Evolutionary conservation across 371 early-diverging fungal genomes (phyloP), one percentile per base, ranked within the genome.

Genomic region (Conidiobolus incongruus): DNA sequence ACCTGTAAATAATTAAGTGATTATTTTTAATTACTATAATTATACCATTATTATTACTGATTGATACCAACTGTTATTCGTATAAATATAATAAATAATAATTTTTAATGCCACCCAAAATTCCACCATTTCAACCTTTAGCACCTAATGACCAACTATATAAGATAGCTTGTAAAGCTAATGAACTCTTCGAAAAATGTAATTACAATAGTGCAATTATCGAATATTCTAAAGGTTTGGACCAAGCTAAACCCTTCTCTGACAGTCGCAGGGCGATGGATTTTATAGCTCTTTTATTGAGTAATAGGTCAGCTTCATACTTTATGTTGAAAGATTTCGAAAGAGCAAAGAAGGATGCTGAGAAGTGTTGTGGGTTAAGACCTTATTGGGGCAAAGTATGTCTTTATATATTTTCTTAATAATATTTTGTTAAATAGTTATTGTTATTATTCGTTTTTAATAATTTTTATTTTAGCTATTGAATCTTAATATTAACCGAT

Each of bases 311-410:
- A 30, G 75, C 78, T 4, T 56, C 67, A 21, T 60, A 62, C 20
- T 63, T 60, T 38, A 50, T 60, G 19, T 47, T 62, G 39, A 47
- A 54, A n/a, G 54, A 65, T 22, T 68, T 61, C 29, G 53, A 64
- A n/a, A 59, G 64, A 16, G 81, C 82, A 3, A 50, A 54, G 28
- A 54, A 57, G 38, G 87, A 86, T 49, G 79, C 85, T 13, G 44
- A 49, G 7, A 55, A 59, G 40, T 65, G 66, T 1, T 68, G 74
- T 4, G 53, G 53, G 29, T 49, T 75, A 46, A 61, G 72, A 22
- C 71, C 73, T 2, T 50, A 58, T n/a, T 83, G 83, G 83, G 62
- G 75, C 36, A 82, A 81, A 61, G 77, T 74, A 57, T 19, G 47
- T 16, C 13, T 26, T 26, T 26, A 26, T 26, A 4, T 4, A 26